These are phyloP conservation scores for Rhododendron ferrugineum DNA, from an alignment of 148 eudicot species.

Conservation along the genomic window DNA sequence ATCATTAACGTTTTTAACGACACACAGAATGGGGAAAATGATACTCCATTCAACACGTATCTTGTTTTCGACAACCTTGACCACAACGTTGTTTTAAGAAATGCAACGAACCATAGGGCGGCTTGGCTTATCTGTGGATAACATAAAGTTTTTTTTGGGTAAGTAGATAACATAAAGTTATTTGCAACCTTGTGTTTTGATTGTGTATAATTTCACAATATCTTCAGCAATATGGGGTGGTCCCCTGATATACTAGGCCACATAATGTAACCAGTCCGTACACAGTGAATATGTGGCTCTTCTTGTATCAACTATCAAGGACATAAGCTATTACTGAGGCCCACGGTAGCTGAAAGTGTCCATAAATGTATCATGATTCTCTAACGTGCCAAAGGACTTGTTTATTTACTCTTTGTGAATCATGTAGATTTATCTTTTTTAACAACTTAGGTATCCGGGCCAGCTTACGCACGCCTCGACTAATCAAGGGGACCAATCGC, in stretches of 20 bases:
- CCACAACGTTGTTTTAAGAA: not conserved
- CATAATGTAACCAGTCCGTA: not conserved
- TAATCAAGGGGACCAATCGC: too few relatives aligned
- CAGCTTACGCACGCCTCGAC: too few relatives aligned
- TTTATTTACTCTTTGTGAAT: not conserved
- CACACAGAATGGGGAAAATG: not conserved
- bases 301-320: not conserved
- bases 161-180: not conserved
- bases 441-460: too few relatives aligned
- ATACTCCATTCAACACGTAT: not conserved
- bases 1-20: too few relatives aligned
- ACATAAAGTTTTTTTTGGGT: not conserved
- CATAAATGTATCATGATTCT: not conserved
- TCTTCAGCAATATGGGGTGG: not conserved
- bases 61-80: not conserved
- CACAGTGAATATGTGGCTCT: not conserved
- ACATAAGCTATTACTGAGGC: not conserved
- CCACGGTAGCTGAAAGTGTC: not conserved
- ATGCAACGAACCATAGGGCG: not conserved
- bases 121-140: not conserved
- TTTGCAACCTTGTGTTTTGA: not conserved
- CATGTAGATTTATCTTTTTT: not conserved
- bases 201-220: not conserved
- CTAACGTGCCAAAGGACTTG: not conserved
- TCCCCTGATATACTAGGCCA: not conserved